Evolutionary conservation across 257 asterid species (phyloP).

Genomic region (Ilex aquifolium): DNA sequence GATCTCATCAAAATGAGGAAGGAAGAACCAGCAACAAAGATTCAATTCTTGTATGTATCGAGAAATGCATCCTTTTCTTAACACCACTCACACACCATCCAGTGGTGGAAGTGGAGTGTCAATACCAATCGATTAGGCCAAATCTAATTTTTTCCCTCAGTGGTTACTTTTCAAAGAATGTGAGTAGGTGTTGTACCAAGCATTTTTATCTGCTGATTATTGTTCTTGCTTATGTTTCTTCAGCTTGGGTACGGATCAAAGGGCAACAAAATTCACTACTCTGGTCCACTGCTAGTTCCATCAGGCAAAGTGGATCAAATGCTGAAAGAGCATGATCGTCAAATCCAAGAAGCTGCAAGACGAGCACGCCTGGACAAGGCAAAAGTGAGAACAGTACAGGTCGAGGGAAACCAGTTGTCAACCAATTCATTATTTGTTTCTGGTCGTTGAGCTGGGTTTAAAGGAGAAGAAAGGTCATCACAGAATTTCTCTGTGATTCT

Average conservation of each 20-base stretch:
- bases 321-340: slow-evolving; percentile 15
- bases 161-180: too few species aligned
- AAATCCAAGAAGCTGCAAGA: slow-evolving; percentile 10
- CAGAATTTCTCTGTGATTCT: slow-evolving; percentile 17
- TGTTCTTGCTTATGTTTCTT: slow-evolving; percentile 5
- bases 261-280: slow-evolving; percentile 81
- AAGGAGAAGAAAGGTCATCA: slow-evolving; percentile 8
- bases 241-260: slow-evolving; percentile 74
- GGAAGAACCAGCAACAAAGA: slow-evolving; percentile 48
- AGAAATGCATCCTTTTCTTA: too few species aligned
- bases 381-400: slow-evolving; percentile 1
- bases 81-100: too few species aligned
- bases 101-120: too few species aligned
- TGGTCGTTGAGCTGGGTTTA: slow-evolving; percentile 49
- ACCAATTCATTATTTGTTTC: slow-evolving; percentile 55
- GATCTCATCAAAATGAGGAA: slow-evolving; percentile 39
- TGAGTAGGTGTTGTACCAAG: too few species aligned
- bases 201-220: too few species aligned
- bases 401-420: slow-evolving; percentile 18
- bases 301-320: slow-evolving; percentile 33
- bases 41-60: slow-evolving; percentile 48
- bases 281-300: slow-evolving; percentile 84
- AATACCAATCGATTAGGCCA: too few species aligned
- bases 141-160: too few species aligned
- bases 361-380: slow-evolving; percentile 5